These are phyloP conservation scores for Cupressus sempervirens DNA, from an alignment of 75 land plant genomes.

Conservation along the genomic window DNA sequence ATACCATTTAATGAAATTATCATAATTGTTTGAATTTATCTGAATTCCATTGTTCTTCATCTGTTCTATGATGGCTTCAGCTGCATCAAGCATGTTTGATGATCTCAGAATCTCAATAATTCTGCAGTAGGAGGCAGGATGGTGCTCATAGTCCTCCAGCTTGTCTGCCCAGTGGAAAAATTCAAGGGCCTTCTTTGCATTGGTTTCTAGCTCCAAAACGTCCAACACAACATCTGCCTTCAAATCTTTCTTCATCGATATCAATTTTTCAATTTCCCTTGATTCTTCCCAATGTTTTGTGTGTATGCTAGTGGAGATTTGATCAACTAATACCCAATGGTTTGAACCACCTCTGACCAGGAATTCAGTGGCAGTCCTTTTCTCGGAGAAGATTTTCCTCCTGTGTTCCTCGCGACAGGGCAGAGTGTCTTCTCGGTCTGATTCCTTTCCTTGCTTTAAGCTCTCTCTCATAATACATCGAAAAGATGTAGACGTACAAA, in stretches of 20 bases:
- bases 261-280: background rate
- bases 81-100: slow-evolving; percentile 5
- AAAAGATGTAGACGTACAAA: background rate
- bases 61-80: background rate
- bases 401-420: background rate
- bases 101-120: slow-evolving; percentile 5
- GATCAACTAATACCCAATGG: background rate
- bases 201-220: background rate
- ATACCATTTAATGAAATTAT: background rate
- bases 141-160: slow-evolving; percentile 5
- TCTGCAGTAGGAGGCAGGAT: background rate
- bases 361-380: background rate
- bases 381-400: background rate
- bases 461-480: background rate
- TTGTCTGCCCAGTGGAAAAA: slow-evolving; percentile 4
- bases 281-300: background rate
- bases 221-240: background rate
- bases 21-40: background rate
- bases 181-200: slow-evolving; percentile 1
- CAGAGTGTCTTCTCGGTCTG: background rate
- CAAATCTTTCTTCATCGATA: slow-evolving; percentile 8
- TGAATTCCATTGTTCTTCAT: background rate
- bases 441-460: background rate
- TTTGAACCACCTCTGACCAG: background rate
- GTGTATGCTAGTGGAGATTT: background rate